phyloP scores from a whole-genome alignment of 352 stramenopile species.

The Pythium aquatile region DNA sequence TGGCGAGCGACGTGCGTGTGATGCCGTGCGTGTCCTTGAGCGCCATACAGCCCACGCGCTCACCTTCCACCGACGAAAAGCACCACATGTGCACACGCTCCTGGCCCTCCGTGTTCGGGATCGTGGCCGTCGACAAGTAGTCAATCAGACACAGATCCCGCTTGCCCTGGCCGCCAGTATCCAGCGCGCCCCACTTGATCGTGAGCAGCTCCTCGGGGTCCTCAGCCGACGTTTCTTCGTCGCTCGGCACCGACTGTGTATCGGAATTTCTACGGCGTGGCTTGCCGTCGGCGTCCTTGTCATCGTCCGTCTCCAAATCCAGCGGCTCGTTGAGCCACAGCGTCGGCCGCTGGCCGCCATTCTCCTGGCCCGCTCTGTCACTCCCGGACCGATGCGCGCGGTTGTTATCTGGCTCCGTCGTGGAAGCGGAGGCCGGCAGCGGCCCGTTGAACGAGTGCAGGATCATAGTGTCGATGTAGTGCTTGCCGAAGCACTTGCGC shows the following conservation, averaged over 20 bases:
- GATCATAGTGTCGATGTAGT: conserved; percentile 77
- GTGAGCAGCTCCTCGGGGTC: conserved; percentile 59
- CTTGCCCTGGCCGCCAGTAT: conserved; percentile 53
- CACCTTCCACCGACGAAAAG: conserved; percentile 67
- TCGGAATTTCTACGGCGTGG: conserved; percentile 13
- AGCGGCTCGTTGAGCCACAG: conserved; percentile 6
- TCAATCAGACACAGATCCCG: conserved; percentile 74
- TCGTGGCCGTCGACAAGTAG: conserved; percentile 61
- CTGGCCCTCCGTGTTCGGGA: conserved; percentile 57
- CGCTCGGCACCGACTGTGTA: conserved; percentile 19
- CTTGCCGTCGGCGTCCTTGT: neutral
- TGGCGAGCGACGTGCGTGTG: conserved; percentile 50
- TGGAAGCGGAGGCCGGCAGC: neutral
- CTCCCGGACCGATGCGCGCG: conserved; percentile 22
- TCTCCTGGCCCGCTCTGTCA: conserved; percentile 19
- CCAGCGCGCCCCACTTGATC: conserved; percentile 75
- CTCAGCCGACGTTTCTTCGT: conserved; percentile 25
- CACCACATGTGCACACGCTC: conserved; percentile 71
- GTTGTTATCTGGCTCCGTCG: conserved; percentile 22
- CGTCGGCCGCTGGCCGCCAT: conserved; percentile 16
- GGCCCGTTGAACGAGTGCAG: conserved; percentile 50
- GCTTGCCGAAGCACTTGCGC: conserved; percentile 72
- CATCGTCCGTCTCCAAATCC: neutral
- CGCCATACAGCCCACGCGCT: conserved; percentile 75
- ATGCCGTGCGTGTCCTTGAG: conserved; percentile 74